phyloP scores from a whole-genome alignment of 768 basidiomycete species.

The Tulasnella sp. region DNA sequence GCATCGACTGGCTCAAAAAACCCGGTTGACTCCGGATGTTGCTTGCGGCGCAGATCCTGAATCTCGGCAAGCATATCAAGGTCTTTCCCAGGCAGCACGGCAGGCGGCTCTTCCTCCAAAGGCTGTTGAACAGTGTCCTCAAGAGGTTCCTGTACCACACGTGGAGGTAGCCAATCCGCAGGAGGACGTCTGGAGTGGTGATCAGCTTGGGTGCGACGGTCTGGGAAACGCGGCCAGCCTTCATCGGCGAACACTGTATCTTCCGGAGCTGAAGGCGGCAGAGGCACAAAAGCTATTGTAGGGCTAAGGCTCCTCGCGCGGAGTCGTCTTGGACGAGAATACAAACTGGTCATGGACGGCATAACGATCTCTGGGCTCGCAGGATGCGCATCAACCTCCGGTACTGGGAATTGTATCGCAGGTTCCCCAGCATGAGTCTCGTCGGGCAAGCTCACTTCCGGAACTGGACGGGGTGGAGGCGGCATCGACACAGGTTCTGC shows the following conservation, averaged over 20 bases:
- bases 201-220: background rate
- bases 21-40: slow-evolving; percentile 9
- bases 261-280: slow-evolving; percentile 3
- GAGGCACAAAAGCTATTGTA: background rate
- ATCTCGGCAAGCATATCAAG: slow-evolving; percentile 13
- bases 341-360: background rate
- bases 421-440: background rate
- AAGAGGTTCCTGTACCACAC: background rate
- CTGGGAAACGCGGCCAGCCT: background rate
- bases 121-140: background rate
- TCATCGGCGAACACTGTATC: background rate
- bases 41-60: background rate
- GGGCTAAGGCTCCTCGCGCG: slow-evolving; percentile 13
- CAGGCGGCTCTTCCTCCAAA: slow-evolving; percentile 7
- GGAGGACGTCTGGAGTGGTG: background rate
- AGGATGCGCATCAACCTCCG: too few relatives aligned
- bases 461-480: slow-evolving; percentile 6
- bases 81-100: background rate
- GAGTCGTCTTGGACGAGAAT: slow-evolving; percentile 2
- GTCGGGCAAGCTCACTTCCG: slow-evolving; percentile 1
- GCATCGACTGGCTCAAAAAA: slow-evolving; percentile 8
- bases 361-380: background rate
- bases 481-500: background rate
- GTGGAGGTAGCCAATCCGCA: background rate
- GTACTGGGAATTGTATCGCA: background rate